Conservation (phyloP, 139 green algal genomes). For the Zygnema cylindricum region DNA sequence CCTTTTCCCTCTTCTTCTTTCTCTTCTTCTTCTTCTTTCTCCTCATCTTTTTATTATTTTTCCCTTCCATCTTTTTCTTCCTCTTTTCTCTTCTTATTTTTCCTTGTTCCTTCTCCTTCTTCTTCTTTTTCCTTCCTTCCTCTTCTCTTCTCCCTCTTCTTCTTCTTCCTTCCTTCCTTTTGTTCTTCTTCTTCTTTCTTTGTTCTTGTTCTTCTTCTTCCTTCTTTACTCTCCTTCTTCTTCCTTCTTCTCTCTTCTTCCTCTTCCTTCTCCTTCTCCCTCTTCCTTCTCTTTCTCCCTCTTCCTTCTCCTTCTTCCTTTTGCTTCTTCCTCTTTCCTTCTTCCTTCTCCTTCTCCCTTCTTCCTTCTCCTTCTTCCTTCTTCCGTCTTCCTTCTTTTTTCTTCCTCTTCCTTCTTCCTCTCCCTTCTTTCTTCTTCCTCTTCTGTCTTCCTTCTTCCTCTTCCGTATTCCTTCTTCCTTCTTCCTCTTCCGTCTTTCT, state of each 20-base stretch:
- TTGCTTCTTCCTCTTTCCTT: not conserved
- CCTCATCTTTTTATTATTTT: no score
- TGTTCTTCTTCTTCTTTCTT: constrained; percentile 9
- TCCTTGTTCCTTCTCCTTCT: no score
- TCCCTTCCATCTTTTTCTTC: no score
- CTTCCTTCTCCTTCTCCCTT: not conserved
- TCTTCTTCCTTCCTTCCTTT: not conserved
- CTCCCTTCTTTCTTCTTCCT: not conserved
- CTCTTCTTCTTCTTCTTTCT: no score
- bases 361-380: not conserved
- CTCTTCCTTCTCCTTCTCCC: not conserved
- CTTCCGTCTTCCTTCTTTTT: not conserved
- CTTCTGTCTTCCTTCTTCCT: not conserved
- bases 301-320: not conserved
- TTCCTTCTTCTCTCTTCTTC: not conserved
- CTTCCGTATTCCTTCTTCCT: not conserved
- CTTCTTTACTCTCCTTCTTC: not conserved
- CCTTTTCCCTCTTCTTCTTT: no score
- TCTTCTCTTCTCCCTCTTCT: no score
- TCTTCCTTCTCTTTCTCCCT: not conserved
- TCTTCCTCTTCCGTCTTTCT: not conserved
- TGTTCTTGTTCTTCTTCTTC: constrained; percentile 4
- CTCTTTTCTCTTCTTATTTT: no score
- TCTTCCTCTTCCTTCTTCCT: not conserved
- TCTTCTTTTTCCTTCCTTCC: no score